Evolutionary conservation across 75 land plant species (phyloP), one percentile per base, ranked within the genome.

Genomic region (Larix kaempferi): DNA sequence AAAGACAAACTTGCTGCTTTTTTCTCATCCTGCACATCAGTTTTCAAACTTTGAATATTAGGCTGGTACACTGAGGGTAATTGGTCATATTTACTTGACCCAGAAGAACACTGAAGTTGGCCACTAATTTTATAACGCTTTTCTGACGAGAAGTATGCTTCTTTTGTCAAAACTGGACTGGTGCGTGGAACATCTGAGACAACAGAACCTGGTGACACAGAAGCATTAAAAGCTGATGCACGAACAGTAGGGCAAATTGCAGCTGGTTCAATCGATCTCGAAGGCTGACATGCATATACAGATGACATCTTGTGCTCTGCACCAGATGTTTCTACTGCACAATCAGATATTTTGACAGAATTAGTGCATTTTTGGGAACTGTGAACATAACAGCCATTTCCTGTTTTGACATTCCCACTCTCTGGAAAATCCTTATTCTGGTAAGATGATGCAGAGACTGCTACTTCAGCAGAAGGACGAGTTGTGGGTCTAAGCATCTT

Each of bases 391-490:
- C 55, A 72, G 10, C 55, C 73, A 71, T 71, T 71, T 21, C 26
- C 73, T 71, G 55, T 44, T 41, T 22, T 44, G 25, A 55, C 44
- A 55, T 26, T 69, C 41, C 25, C 72, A 41, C 44, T 69, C 23
- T 69, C 72, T 39, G 72, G 49, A 69, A 69, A 21, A 19, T 41
- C 72, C 21, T 22, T n/a, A 15, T n/a, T 39, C 41, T 41, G 72
- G 22, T 41, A 69, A 69, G 72, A 69, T 69, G 72, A 39, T 69
- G 49, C 23, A 21, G n/a, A 41, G 52, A 39, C 72, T 69, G 72
- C 37, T 8, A 19, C 12, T 39, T 69, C 72, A 41, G 72, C 4
- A 10, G 39, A 3, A 11, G 72, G 72, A 21, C 41, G 4, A 21
- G 72, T 37, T 41, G 49, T 69, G 25, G 52, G 41, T 21, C 21